These are phyloP conservation scores for Xylaria sp. DNA, from an alignment of 2,329 filamentous ascomycete genomes.

Conservation along the genomic window DNA sequence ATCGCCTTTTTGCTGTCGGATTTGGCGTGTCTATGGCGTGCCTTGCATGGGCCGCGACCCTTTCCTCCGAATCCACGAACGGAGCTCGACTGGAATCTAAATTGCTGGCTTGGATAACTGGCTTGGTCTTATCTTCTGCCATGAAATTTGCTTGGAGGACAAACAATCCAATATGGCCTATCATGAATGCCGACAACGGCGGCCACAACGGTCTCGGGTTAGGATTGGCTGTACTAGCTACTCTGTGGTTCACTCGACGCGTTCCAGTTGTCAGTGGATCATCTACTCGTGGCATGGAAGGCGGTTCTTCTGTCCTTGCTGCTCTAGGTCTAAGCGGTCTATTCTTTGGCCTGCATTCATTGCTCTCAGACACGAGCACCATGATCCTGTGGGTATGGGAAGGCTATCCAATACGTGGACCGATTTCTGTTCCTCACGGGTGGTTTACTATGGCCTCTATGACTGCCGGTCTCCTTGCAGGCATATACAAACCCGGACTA, in stretches of 20 bases:
- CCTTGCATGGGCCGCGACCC: constrained; percentile 84
- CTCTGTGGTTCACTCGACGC: constrained; percentile 78
- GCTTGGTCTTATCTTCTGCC: constrained; percentile 84
- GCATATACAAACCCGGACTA: constrained; percentile 77
- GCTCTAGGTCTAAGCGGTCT: constrained; percentile 84
- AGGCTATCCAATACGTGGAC: constrained; percentile 89
- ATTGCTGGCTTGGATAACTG: constrained; percentile 82
- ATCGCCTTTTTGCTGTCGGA: constrained; percentile 82
- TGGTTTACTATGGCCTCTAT: constrained; percentile 88
- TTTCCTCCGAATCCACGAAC: constrained; percentile 81
- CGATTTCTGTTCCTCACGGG: constrained; percentile 88
- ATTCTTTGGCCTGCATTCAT: constrained; percentile 89
- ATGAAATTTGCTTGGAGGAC: constrained; percentile 94
- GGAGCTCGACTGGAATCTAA: constrained; percentile 81
- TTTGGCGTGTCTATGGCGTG: constrained; percentile 85
- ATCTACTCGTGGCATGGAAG: constrained; percentile 54
- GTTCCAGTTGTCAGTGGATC: constrained; percentile 60
- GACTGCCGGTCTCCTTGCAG: constrained; percentile 81
- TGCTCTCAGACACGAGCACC: constrained; percentile 96
- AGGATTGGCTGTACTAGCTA: constrained; percentile 77
- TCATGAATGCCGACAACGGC: constrained; percentile 88
- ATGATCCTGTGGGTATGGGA: constrained; percentile 99
- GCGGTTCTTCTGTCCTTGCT: constrained; percentile 76
- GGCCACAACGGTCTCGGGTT: constrained; percentile 92
- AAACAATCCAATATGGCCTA: constrained; percentile 97